Conservation (phyloP, 2,329 filamentous ascomycete genomes). For the Coleophoma eucalyptorum region DNA sequence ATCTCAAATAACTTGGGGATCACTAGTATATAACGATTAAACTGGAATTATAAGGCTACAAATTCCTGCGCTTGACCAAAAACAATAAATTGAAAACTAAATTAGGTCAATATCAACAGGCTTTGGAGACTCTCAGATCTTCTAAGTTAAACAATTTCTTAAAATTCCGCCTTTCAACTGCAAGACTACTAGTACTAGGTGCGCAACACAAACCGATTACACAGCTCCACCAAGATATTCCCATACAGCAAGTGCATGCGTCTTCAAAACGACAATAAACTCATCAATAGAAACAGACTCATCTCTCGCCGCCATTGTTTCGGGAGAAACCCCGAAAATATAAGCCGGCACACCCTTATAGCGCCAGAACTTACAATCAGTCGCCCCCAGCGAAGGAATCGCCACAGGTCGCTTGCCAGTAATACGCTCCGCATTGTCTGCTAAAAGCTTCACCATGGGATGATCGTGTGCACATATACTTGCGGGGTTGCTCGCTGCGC, state of each 20-base stretch:
- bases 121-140: background rate
- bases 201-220: background rate
- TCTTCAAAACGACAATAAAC: slow-evolving; percentile 26
- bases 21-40: too few relatives aligned
- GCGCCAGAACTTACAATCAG: slow-evolving; percentile 36
- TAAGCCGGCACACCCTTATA: slow-evolving; percentile 32
- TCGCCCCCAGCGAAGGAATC: slow-evolving; percentile 34
- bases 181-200: background rate
- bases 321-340: slow-evolving; percentile 26
- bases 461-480: slow-evolving; percentile 28
- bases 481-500: slow-evolving; percentile 30
- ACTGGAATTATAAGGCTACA: too few relatives aligned
- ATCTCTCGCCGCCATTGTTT: slow-evolving; percentile 23
- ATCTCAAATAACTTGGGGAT: too few relatives aligned
- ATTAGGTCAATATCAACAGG: background rate
- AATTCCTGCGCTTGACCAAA: too few relatives aligned
- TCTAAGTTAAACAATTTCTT: background rate
- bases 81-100: background rate
- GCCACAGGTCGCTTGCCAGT: slow-evolving; percentile 23
- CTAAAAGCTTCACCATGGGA: slow-evolving; percentile 25
- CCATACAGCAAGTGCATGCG: slow-evolving; percentile 26
- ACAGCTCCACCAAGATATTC: slow-evolving; percentile 17
- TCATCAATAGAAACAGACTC: slow-evolving; percentile 24
- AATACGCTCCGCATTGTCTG: slow-evolving; percentile 23
- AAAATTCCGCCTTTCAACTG: background rate